Base-by-base conservation (phyloP, 306 rosid genomes). In the Dalbergia oliveri region DNA sequence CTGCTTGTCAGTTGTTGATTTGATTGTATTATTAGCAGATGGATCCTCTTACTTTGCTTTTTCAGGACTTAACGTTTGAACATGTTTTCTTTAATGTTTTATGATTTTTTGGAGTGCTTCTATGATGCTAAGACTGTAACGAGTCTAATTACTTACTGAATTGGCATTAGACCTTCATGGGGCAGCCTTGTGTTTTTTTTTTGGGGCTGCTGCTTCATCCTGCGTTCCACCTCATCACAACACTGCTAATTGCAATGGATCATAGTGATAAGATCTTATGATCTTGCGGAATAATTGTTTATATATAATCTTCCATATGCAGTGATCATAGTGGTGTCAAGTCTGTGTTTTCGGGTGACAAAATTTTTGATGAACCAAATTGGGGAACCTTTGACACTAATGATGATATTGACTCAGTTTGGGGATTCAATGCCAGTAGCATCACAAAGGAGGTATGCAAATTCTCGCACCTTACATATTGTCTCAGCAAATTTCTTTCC, bases 361-460 rank as follows among this genome's bases (percentile, higher is more conserved):
- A 88, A 82, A 58, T 81, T 84, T 93, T 80, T 39, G 97, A 96
- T 51, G 99, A 93, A 77, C 89, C 92, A 56, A 78, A 83, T 4
- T 96, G 99, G 99, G 99, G 99, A 71, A 83, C 90, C 65, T 93
- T 90, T 47, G 99, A 93, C 81, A 18, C 87, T 34, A 93, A 93
- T 67, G 97, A 93, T 76, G 98, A 96, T 37, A 15, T 93, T 75
- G 97, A 93, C 85, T 90, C 98, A 3, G 88, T 93, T 44, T 96
- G 98, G 99, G 97, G 92, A 73, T 90, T 96, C 81, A 92, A 88
- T 80, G 65, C 91, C 16, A 81, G 62, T 67, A 86, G 86, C 87
- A 69, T 80, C 61, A 69, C 82, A 43, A 93, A 90, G 89, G 97
- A 89, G 93, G 98, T 93, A 74, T 78, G 86, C 72, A 18, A 73